phyloP scores from a whole-genome alignment of 78 protist genomes.

The Emiliania huxleyi region DNA sequence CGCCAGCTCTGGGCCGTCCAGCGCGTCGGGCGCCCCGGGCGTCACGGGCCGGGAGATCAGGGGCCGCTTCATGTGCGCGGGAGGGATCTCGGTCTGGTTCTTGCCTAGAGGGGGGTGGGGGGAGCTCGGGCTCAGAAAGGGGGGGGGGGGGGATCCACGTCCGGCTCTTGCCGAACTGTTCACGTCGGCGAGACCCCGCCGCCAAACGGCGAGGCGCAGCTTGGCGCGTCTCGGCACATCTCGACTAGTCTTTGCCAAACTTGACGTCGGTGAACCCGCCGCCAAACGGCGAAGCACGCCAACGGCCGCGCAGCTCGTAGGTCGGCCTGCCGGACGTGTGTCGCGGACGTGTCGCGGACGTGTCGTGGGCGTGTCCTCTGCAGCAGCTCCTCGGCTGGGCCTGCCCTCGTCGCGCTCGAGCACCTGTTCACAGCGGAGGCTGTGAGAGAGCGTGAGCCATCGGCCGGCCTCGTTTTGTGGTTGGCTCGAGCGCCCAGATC shows the following conservation, averaged over 20 bases:
- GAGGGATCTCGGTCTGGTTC: neutral
- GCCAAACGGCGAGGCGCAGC: neutral
- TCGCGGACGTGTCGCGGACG: no score
- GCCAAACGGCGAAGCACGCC: neutral
- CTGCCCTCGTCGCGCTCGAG: no score
- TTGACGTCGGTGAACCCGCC: neutral
- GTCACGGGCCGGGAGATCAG: neutral
- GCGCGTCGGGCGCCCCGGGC: neutral
- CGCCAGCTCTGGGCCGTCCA: neutral
- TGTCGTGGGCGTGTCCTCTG: no score
- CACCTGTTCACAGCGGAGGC: no score
- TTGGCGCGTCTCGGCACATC: neutral
- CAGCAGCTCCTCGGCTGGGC: no score
- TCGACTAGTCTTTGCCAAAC: neutral
- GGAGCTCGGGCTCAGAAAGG: neutral
- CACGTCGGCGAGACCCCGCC: neutral
- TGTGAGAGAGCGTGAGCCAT: no score
- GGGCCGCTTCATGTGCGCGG: neutral
- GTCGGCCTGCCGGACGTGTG: neutral
- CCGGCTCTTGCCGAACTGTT: neutral
- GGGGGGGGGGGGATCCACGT: neutral
- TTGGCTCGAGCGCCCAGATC: slow-evolving; percentile 40
- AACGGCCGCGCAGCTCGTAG: neutral
- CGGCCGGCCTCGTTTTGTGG: no score
- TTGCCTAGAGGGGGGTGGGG: neutral